Evolutionary conservation across 2,329 filamentous ascomycete genomes (phyloP), one percentile per base, ranked within the genome.

Genomic region (Fusarium oxysporum): DNA sequence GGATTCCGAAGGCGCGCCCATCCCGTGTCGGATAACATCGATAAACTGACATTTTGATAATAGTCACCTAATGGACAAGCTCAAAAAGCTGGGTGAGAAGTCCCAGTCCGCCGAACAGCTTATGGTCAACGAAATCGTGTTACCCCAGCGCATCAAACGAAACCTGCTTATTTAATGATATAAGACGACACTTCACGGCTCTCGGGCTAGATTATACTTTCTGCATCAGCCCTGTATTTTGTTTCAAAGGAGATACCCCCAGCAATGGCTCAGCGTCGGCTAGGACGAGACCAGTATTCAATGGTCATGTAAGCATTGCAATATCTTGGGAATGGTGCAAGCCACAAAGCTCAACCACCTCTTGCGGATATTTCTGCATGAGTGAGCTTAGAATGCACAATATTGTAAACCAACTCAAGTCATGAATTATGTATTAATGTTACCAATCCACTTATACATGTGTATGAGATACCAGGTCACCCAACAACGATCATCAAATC

Each of bases 31-130:
- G 73, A 80, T 57, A 78, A 61, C 21, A 78, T 80, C 23, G 60
- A 64, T 37, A 74, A 70, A 73, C 81, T 84, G 77, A 84, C 77
- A 35, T 60, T 66, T 13, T 61, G 60, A 69, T 57, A 68, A 65
- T 75, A 89, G 87, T 79, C 85, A 89, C 73, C 81, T 90, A n/a
- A 84, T 90, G 60, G 86, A 87, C 17, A 89, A 88, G 68, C 84
- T 90, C 65, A 86, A 86, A 65, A 81, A 78, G 17, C 75, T 88
- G 62, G 84, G 83, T 59, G 84, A 84, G 56, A 83, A 80, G 55
- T 76, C 80, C 3, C 75, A 81, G 58, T 71, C 76, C 37, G 76
- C 77, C 21, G 78, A 82, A 30, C 79, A 82, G 62, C 71, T 76
- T 9, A 54, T 71, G 7, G 38, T 84, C 23, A 77, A 84, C 51